A percentile compares a stretch with the other conserved stretches of the same genome.
These are phyloP conservation scores for Poa annua DNA, from an alignment of 176 grass and related monocot genomes.

Conservation along the genomic window DNA sequence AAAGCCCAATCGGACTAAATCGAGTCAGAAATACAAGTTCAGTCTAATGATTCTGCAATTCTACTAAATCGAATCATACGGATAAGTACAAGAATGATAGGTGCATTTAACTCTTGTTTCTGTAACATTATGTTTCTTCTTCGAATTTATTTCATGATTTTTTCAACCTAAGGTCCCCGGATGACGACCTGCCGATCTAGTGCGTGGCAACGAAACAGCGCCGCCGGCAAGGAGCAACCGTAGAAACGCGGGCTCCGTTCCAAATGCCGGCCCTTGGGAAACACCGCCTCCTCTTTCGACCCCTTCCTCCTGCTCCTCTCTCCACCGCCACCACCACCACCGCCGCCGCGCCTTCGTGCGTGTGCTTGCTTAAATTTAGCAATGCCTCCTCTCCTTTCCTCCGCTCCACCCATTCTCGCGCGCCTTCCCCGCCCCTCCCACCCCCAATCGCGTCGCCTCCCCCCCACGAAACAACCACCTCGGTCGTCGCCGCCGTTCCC, in stretches of 20 bases:
- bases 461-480: constrained; percentile 5
- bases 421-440: neutral
- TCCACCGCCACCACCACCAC: neutral
- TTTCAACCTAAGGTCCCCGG: no score
- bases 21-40: no score
- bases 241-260: neutral
- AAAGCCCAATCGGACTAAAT: no score
- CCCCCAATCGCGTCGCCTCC: neutral
- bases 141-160: no score
- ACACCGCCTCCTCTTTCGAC: constrained; percentile 13
- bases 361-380: constrained; percentile 50
- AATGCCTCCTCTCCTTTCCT: constrained; percentile 7
- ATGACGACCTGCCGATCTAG: no score
- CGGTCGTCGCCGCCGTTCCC: neutral
- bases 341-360: neutral
- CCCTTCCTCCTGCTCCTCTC: constrained; percentile 1
- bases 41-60: no score
- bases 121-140: no score
- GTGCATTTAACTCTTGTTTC: no score
- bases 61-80: no score
- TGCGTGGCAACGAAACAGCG: neutral
- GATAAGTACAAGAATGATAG: no score
- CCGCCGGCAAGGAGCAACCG: neutral
- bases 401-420: constrained; percentile 30
- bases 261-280: constrained; percentile 19